Base-by-base conservation (phyloP, 208 protist genomes). In the Trypanosoma lewisi region DNA sequence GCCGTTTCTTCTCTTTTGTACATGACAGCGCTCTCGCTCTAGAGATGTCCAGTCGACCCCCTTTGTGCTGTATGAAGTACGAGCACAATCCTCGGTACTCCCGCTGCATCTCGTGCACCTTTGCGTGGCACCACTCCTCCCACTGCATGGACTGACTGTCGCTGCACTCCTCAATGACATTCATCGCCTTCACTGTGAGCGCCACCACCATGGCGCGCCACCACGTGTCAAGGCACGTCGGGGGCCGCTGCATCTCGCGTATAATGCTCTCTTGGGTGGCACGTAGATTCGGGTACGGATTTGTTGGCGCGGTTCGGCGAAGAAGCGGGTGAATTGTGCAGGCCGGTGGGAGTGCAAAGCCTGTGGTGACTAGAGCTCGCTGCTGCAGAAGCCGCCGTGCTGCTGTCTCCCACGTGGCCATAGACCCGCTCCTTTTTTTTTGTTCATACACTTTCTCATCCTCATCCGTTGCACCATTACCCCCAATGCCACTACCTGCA, bases 221-320 rank as follows among this genome's bases (percentile, higher is more conserved):
- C 86, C 89, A 95, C 27, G 83, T 75, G 47, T 95, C 89, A 63
- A 95, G 93, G 54, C 85, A 89, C n/a, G 85, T 57, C 19, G 89
- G 89, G 14, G 74, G 62, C 2, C 69, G 42, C n/a, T 49, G 47
- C 19, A 68, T 62, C 60, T 91, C 85, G 4, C 39, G 33, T 42
- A 61, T 23, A 34, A 95, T 83, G 19, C 63, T 49, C 1, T 72
- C 42, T 9, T 68, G 48, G 2, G 86, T 78, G 1, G 78, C 76
- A 17, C 59, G 49, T 19, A 95, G 63, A 16, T 82, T 55, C 5
- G 74, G 67, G 12, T 70, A 53, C n/a, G 82, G 71, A 73, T 87
- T 70, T 19, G 64, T 64, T 0, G 82, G 79, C 4, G 72, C 77
- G 0, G 63, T 69, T 4, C 59, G 66, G 0, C 70, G 61, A 1